phyloP scores from a whole-genome alignment of 306 rosid genomes.

The Fragaria iinumae region DNA sequence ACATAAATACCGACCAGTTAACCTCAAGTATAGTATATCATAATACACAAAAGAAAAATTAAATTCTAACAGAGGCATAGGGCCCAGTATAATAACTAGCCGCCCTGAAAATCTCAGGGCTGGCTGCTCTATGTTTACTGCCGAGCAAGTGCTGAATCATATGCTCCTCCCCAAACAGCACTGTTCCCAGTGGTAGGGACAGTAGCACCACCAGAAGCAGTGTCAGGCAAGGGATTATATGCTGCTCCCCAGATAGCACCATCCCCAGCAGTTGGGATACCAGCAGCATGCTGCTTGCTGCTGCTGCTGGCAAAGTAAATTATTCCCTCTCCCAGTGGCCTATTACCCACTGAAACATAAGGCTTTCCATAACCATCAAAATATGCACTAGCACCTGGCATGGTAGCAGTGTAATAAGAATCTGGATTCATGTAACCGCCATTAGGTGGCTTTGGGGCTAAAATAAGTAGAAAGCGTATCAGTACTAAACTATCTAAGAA shows the following conservation, averaged over 20 bases:
- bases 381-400: slow-evolving; percentile 36
- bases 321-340: slow-evolving; percentile 45
- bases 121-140: slow-evolving; percentile 21
- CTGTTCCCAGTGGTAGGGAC: slow-evolving; percentile 18
- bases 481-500: slow-evolving; percentile 27
- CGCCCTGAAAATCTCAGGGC: neutral
- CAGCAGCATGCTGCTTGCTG: slow-evolving; percentile 28
- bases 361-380: slow-evolving; percentile 48
- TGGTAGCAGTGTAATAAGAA: slow-evolving; percentile 25
- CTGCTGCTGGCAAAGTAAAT: slow-evolving; percentile 37
- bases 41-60: neutral
- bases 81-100: neutral
- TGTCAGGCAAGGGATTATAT: slow-evolving; percentile 13
- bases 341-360: slow-evolving; percentile 36
- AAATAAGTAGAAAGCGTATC: slow-evolving; percentile 22
- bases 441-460: slow-evolving; percentile 48
- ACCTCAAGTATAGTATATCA: neutral
- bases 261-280: neutral
- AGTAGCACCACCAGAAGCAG: slow-evolving; percentile 1
- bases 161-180: slow-evolving; percentile 35
- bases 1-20: neutral
- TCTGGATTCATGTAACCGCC: slow-evolving; percentile 30
- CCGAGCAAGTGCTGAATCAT: slow-evolving; percentile 42
- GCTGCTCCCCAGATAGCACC: slow-evolving; percentile 17
- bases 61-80: neutral